Percentiles rank a stretch among this genome's conserved stretches.
These are phyloP conservation scores for Penicillium sp. DNA, from an alignment of 2,329 filamentous ascomycete species.

Conservation along the genomic window DNA sequence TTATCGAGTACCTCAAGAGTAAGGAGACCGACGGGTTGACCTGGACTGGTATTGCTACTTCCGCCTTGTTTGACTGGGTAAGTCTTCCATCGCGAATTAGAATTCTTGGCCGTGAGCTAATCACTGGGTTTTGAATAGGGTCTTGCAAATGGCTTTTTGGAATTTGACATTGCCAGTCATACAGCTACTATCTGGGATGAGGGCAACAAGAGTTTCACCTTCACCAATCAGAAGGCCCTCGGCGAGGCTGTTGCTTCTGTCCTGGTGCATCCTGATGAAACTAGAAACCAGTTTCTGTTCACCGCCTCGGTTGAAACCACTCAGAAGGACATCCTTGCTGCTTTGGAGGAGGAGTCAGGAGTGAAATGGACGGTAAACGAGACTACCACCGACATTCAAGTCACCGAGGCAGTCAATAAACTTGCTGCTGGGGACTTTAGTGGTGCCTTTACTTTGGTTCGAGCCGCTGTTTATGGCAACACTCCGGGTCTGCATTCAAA, in stretches of 20 bases:
- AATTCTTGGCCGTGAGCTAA: background rate
- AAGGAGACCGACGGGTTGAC: slow-evolving; percentile 50
- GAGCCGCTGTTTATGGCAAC: slow-evolving; percentile 21
- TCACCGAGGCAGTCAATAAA: slow-evolving; percentile 18
- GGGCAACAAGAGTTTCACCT: slow-evolving; percentile 53
- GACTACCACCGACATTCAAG: slow-evolving; percentile 28
- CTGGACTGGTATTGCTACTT: slow-evolving; percentile 60
- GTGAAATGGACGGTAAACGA: slow-evolving; percentile 51
- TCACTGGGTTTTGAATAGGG: slow-evolving; percentile 30
- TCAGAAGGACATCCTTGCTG: slow-evolving; percentile 56
- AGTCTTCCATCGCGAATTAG: background rate
- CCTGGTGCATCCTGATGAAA: slow-evolving; percentile 50
- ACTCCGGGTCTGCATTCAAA: slow-evolving; percentile 21
- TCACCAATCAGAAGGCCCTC: slow-evolving; percentile 53
- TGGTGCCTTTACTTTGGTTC: slow-evolving; percentile 24
- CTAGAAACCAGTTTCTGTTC: slow-evolving; percentile 58
- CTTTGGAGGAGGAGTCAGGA: slow-evolving; percentile 54
- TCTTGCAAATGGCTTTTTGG: slow-evolving; percentile 51
- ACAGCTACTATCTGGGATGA: slow-evolving; percentile 57
- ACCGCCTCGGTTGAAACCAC: slow-evolving; percentile 58
- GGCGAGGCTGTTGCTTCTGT: slow-evolving; percentile 53
- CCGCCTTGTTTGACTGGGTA: slow-evolving; percentile 61
- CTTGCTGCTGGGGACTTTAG: slow-evolving; percentile 24
- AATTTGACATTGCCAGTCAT: slow-evolving; percentile 50
- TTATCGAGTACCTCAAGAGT: slow-evolving; percentile 53